Percentiles rank a stretch among this genome's conserved stretches.
phyloP scores from a whole-genome alignment of 805 yeast species.

The Helenozyma rhizophorensis region DNA sequence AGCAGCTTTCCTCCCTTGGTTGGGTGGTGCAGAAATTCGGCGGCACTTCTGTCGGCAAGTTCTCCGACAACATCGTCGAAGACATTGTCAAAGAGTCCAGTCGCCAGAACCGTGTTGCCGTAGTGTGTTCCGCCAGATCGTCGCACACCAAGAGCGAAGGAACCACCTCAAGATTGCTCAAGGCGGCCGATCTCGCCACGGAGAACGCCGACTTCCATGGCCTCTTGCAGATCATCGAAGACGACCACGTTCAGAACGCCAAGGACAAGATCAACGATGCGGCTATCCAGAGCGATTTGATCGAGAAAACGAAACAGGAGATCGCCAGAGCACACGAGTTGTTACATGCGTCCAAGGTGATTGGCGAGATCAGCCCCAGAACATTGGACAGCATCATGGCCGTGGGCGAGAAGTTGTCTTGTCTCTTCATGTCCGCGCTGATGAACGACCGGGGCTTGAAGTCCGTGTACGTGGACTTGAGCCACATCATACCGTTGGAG shows the following conservation, averaged over 20 bases:
- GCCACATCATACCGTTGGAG: constrained; percentile 64
- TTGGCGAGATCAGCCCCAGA: constrained; percentile 87
- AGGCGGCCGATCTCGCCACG: constrained; percentile 78
- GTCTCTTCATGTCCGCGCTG: constrained; percentile 82
- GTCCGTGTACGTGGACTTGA: constrained; percentile 75
- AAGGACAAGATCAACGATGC: constrained; percentile 41
- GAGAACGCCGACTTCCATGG: constrained; percentile 54
- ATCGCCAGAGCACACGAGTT: constrained; percentile 64
- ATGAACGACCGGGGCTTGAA: constrained; percentile 78
- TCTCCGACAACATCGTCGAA: constrained; percentile 78
- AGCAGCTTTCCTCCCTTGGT: constrained; percentile 20
- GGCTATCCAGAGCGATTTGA: constrained; percentile 48
- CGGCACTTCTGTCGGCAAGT: constrained; percentile 96
- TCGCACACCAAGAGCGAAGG: constrained; percentile 91
- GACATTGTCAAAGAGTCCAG: constrained; percentile 73
- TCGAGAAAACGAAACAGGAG: constrained; percentile 59
- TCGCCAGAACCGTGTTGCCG: constrained; percentile 67
- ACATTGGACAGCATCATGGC: constrained; percentile 89
- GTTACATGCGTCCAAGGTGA: constrained; percentile 80
- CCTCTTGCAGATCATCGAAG: constrained; percentile 62
- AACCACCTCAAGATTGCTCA: constrained; percentile 80
- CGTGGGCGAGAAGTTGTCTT: constrained; percentile 88
- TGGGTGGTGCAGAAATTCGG: constrained; percentile 85
- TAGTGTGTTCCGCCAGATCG: constrained; percentile 94
- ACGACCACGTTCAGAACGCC: constrained; percentile 80